Conservation (phyloP, 495 filamentous ascomycete genomes). For the Hyaloscypha hepaticicola region DNA sequence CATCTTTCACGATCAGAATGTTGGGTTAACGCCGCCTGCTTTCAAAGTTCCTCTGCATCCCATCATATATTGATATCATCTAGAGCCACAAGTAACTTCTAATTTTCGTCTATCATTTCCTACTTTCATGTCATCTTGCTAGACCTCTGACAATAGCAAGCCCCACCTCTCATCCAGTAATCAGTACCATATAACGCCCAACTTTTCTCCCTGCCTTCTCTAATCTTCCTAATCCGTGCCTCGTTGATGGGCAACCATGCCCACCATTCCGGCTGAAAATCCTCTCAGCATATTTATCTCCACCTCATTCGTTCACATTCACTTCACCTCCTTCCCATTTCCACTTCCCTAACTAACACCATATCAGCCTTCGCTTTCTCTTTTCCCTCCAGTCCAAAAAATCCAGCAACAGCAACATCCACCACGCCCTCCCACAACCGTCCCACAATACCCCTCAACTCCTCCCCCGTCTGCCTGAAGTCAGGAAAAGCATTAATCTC, state of each 20-base stretch:
- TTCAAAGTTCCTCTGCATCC: background rate
- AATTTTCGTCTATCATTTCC: too few relatives aligned
- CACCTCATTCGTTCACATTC: background rate
- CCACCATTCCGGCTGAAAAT: too few relatives aligned
- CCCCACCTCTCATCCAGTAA: too few relatives aligned
- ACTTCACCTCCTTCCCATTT: slow-evolving; percentile 55
- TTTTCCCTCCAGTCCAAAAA: slow-evolving; percentile 48
- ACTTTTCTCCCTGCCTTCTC: too few relatives aligned
- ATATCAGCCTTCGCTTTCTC: slow-evolving; percentile 33
- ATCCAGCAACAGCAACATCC: slow-evolving; percentile 59
- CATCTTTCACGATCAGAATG: background rate
- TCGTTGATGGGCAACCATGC: too few relatives aligned
- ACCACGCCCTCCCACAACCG: slow-evolving; percentile 76
- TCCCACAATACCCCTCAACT: slow-evolving; percentile 64
- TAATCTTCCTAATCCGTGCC: too few relatives aligned
- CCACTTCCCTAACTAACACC: slow-evolving; percentile 48
- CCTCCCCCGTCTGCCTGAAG: slow-evolving; percentile 83
- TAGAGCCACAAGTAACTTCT: too few relatives aligned
- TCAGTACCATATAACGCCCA: too few relatives aligned
- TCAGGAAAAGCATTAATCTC: slow-evolving; percentile 98
- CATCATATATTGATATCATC: background rate
- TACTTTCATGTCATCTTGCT: too few relatives aligned
- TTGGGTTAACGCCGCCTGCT: background rate
- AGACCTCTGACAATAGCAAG: too few relatives aligned
- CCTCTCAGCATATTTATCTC: too few relatives aligned